phyloP scores from a whole-genome alignment of 2,329 filamentous ascomycete species.

The Nothophoma quercina region DNA sequence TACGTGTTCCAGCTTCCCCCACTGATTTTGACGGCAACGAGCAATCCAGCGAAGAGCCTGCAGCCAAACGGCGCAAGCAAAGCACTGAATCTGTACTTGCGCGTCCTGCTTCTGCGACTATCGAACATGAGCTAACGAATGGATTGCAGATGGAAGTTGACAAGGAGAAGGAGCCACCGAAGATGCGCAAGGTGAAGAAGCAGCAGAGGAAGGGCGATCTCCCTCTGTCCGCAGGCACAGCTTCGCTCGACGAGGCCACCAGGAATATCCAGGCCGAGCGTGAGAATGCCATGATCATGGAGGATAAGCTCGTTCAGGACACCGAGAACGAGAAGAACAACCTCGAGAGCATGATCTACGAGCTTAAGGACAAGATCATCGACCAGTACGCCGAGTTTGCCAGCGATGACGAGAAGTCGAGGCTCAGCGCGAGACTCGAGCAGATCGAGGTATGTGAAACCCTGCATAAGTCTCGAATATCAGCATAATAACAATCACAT shows the following conservation, averaged over 20 bases:
- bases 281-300: constrained; percentile 91
- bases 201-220: constrained; percentile 97
- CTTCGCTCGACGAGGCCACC: constrained; percentile 73
- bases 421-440: constrained; percentile 83
- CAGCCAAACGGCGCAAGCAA: constrained; percentile 44
- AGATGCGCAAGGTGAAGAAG: constrained; percentile 98
- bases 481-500: constrained; percentile 21
- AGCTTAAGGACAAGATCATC: constrained; percentile 93
- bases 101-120: constrained; percentile 36
- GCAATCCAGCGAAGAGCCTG: constrained; percentile 32
- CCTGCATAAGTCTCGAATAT: neutral
- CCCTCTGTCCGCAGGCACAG: constrained; percentile 82
- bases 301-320: constrained; percentile 97
- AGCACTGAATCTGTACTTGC: constrained; percentile 33
- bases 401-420: constrained; percentile 90
- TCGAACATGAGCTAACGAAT: constrained; percentile 38
- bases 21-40: constrained; percentile 31
- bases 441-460: constrained; percentile 74
- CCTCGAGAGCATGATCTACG: constrained; percentile 96
- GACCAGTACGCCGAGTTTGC: constrained; percentile 89
- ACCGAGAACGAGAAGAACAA: constrained; percentile 99
- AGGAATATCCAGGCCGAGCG: constrained; percentile 78
- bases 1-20: constrained; percentile 60
- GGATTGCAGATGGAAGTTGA: constrained; percentile 51
- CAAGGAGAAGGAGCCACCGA: constrained; percentile 62